Evolutionary conservation across 2,329 filamentous ascomycete species (phyloP).

Genomic region (Dryadomyces quercus-mongolicae): DNA sequence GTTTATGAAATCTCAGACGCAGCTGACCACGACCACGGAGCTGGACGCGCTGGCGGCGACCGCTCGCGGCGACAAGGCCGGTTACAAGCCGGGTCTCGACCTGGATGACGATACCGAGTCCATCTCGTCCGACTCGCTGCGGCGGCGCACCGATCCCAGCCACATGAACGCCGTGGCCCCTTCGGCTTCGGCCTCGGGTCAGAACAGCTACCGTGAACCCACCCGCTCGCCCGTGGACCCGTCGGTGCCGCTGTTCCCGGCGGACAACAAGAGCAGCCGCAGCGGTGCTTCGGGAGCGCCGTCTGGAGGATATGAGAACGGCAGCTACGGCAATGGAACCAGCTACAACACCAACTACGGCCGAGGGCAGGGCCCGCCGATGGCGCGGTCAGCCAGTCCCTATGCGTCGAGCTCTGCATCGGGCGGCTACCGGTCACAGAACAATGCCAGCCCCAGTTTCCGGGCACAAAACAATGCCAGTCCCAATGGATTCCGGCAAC

Average conservation of each 20-base stretch:
- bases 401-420: constrained; percentile 1
- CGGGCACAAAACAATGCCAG: constrained; percentile 15
- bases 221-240: constrained; percentile 33
- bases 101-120: constrained; percentile 63
- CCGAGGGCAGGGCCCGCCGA: background rate
- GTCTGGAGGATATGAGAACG: constrained; percentile 8
- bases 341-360: constrained; percentile 8
- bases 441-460: constrained; percentile 24
- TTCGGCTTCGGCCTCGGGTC: constrained; percentile 10
- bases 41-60: constrained; percentile 73
- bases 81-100: constrained; percentile 47
- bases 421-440: constrained; percentile 13
- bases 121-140: constrained; percentile 46
- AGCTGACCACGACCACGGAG: constrained; percentile 59
- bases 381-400: constrained; percentile 15
- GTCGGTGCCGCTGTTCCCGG: constrained; percentile 38
- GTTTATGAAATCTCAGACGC: constrained; percentile 80
- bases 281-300: constrained; percentile 17
- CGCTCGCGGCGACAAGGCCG: constrained; percentile 61
- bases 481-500: constrained; percentile 8
- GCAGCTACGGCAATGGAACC: constrained; percentile 1
- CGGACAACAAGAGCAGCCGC: constrained; percentile 18
- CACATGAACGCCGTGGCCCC: constrained; percentile 11
- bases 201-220: constrained; percentile 18
- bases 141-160: constrained; percentile 25